Base-by-base conservation (phyloP, 768 basidiomycete species). In the Boletus vermiculosoides region DNA sequence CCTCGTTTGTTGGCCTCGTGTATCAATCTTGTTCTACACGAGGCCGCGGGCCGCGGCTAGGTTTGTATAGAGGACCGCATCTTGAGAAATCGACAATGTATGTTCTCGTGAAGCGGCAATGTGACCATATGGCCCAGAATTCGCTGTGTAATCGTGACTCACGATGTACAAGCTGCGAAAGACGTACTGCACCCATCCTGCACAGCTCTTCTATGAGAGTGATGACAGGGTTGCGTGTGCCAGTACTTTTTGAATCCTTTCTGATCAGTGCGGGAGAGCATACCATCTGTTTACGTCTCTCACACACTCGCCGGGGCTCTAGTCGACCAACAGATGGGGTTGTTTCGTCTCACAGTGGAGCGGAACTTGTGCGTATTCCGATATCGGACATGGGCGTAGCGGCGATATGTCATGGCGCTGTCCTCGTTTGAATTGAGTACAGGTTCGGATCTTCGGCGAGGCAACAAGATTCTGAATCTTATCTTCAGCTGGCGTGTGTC, bases 31-130 rank as follows among this genome's bases (percentile, higher is more conserved):
- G 28, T n/a, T 5, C 12, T 4, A 54, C 66, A 60, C 57, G 62
- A 66, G 62, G 64, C 67, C 62, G 67, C 62, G 62, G 60, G 0
- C 58, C 56, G 25, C 54, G 53, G 67, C 30, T 51, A 42, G 56
- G 51, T 33, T 28, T 20, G 25, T 16, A 11, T 18, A 10, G 16
- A 36, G 22, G 36, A 34, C 36, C 11, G n/a, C 7, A 31, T 18
- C 25, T 31, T 33, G 41, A 23, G 34, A 31, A 60, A 28, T 48
- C 49, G 30, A 52, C 33, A 44, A 45, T 16, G 10, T 33, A 34
- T 16, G 34, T 50, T 58, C 49, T 34, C 39, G 57, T 52, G 40
- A 45, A 49, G 42, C 34, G 45, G 41, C 18, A 23, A 48, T n/a
- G n/a, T 42, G 51, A 50, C 45, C 25, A 20, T 22, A 44, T 8